These are phyloP conservation scores for Rostrohypoxylon terebratum DNA, from an alignment of 495 filamentous ascomycete genomes.

Conservation along the genomic window DNA sequence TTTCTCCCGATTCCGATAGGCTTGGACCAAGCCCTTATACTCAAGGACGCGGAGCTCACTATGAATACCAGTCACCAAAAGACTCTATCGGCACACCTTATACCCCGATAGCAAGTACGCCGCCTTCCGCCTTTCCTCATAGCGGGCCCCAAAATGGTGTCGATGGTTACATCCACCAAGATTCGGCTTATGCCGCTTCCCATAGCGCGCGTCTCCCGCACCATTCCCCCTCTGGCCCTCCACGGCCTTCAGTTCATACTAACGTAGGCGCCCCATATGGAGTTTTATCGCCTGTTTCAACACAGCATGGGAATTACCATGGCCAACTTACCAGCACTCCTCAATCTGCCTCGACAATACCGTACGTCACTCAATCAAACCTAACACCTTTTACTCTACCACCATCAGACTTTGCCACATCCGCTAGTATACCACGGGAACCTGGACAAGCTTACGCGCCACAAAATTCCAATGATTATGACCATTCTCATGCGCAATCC, in stretches of 20 bases:
- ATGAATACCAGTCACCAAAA: slow-evolving; percentile 66
- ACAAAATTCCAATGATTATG: slow-evolving; percentile 58
- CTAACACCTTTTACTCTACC: slow-evolving; percentile 68
- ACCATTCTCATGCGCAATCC: slow-evolving; percentile 59
- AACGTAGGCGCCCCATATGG: slow-evolving; percentile 59
- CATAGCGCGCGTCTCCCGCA: slow-evolving; percentile 53
- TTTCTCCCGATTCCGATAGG: slow-evolving; percentile 64
- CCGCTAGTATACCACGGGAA: slow-evolving; percentile 39
- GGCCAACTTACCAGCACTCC: slow-evolving; percentile 58
- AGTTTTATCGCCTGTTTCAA: slow-evolving; percentile 62
- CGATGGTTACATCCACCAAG: slow-evolving; percentile 59
- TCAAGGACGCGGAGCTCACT: slow-evolving; percentile 59
- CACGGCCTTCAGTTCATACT: slow-evolving; percentile 60
- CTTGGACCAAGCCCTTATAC: slow-evolving; percentile 54
- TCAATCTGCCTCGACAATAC: slow-evolving; percentile 53
- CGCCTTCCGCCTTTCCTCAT: slow-evolving; percentile 58
- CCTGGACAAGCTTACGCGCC: slow-evolving; percentile 54
- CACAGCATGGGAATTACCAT: slow-evolving; percentile 59
- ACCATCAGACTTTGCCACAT: slow-evolving; percentile 62
- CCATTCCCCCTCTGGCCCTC: slow-evolving; percentile 56
- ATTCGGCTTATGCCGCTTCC: slow-evolving; percentile 53
- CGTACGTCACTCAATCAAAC: slow-evolving; percentile 64
- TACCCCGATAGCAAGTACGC: slow-evolving; percentile 61
- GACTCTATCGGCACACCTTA: slow-evolving; percentile 61
- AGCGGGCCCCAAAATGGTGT: slow-evolving; percentile 52